Percentiles rank a stretch among this genome's conserved stretches.
phyloP scores from a whole-genome alignment of 1,139 yeast species.

The Candida sanyaensis region DNA sequence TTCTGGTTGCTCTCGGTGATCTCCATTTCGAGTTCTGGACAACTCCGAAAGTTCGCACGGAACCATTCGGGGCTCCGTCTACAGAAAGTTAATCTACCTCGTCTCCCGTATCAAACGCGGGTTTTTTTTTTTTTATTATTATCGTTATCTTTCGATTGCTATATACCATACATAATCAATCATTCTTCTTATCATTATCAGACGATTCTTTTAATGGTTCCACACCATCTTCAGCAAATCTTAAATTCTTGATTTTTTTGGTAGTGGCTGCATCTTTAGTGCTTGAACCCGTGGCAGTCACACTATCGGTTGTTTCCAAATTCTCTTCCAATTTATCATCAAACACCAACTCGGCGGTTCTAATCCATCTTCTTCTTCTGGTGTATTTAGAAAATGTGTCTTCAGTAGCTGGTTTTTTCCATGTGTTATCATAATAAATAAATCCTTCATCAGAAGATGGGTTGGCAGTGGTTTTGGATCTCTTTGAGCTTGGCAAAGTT shows the following conservation, averaged over 20 bases:
- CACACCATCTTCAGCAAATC: constrained; percentile 35
- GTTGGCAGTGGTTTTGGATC: constrained; percentile 70
- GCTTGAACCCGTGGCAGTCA: constrained; percentile 10
- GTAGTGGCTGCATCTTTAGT: constrained; percentile 10
- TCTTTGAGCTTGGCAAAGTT: constrained; percentile 62
- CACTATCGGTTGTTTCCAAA: constrained; percentile 10
- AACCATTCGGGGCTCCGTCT: too few species aligned
- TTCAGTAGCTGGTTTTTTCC: constrained; percentile 90
- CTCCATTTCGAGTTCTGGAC: constrained; percentile 1
- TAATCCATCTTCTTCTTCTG: constrained; percentile 91
- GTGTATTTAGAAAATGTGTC: constrained; percentile 91
- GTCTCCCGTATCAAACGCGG: neutral
- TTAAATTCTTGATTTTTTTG: constrained; percentile 35
- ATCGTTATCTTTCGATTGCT: neutral
- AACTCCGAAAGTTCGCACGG: neutral
- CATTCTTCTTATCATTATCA: constrained; percentile 13
- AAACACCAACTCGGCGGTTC: constrained; percentile 84
- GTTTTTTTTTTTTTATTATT: neutral
- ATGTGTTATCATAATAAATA: constrained; percentile 86
- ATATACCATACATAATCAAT: constrained; percentile 4
- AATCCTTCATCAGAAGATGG: constrained; percentile 84
- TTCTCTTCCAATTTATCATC: constrained; percentile 18
- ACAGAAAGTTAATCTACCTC: neutral
- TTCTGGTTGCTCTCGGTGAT: neutral
- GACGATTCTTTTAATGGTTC: constrained; percentile 11